Evolutionary conservation across 768 basidiomycete species (phyloP).

Genomic region (Leccinum truebloodii): DNA sequence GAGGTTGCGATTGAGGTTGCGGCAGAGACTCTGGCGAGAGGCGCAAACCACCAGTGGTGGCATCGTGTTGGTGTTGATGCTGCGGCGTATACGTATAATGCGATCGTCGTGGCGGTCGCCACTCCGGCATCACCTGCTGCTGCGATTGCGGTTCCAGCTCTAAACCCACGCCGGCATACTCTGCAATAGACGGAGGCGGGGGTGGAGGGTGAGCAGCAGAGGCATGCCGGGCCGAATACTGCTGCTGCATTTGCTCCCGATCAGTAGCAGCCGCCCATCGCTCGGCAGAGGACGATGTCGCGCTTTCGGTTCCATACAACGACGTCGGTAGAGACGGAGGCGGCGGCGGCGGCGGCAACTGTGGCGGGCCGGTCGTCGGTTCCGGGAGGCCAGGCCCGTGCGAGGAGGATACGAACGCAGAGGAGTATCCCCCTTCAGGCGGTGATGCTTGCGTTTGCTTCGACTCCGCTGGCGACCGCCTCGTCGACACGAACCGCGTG

Average conservation of each 20-base stretch:
- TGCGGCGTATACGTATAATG: constrained; percentile 30
- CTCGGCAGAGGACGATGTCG: constrained; percentile 12
- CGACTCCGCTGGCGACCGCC: constrained; percentile 29
- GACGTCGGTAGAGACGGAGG: constrained; percentile 1
- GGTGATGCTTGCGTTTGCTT: constrained; percentile 6
- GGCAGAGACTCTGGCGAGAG: constrained; percentile 1
- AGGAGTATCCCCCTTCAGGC: constrained; percentile 7
- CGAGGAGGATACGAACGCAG: constrained; percentile 1
- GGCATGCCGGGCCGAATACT: neutral
- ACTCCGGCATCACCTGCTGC: constrained; percentile 19
- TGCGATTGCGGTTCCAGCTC: constrained; percentile 1
- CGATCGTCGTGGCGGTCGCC: constrained; percentile 31
- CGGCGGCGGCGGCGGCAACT: neutral
- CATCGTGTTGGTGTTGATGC: constrained; percentile 5
- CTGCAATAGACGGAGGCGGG: constrained; percentile 1
- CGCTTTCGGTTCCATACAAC: constrained; percentile 18
- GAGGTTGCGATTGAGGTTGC: constrained; percentile 2
- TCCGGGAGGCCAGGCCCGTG: constrained; percentile 3
- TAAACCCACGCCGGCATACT: constrained; percentile 8
- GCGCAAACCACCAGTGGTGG: constrained; percentile 6
- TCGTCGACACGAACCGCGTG: constrained; percentile 58
- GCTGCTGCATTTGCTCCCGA: constrained; percentile 14
- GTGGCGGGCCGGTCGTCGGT: neutral
- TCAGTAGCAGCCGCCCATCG: constrained; percentile 20
- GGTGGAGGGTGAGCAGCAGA: neutral